Base-by-base conservation (phyloP, 345 rosid species). In the Ceriops decandra region DNA sequence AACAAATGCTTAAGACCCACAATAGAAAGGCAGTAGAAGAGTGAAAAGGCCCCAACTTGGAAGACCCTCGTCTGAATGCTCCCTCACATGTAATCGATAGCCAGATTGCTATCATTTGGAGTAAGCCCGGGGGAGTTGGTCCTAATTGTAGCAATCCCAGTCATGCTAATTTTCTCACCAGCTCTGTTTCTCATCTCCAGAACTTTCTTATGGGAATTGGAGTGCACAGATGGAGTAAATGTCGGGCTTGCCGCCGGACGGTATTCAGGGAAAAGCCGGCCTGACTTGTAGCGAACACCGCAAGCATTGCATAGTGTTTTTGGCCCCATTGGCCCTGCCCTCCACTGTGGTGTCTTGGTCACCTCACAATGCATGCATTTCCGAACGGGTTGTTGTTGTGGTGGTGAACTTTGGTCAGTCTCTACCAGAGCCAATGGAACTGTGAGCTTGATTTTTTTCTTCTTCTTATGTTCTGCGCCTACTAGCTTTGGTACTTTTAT, bases 291-390 rank as follows among this genome's bases (percentile, higher is more conserved):
- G 27, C 98, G 93, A 22, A 95, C 98, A 0, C 99, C 99, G 0
- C 99, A 95, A 5, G 99, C 99, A 32, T 95, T 95, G 84, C 99
- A 90, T 31, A 95, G 97, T 9, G 99, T 92, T 79, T 95, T 95
- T 5, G 97, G 98, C 0, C 99, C 99, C 96, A 88, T 79, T 31
- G 99, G 99, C 1, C 99, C 99, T 5, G 96, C 93, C 73, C 99
- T 84, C 99, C 99, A 95, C 71, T 95, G 99, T 0, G 99, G 99
- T 0, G 99, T 95, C 85, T 88, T 90, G 1, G 98, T 95, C 36
- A 92, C 86, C 79, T 92, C 97, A 27, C 98, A 95, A 32, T 95
- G 99, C 91, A 92, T 64, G 59, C 99, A 95, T 82, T 90, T 92
- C 86, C 98, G 85, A 20, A 83, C 84, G 0, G 88, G 82, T 28